Evolutionary conservation across 1,284 basidiomycete species (phyloP).

Genomic region (Ceratobasidium sp.): DNA sequence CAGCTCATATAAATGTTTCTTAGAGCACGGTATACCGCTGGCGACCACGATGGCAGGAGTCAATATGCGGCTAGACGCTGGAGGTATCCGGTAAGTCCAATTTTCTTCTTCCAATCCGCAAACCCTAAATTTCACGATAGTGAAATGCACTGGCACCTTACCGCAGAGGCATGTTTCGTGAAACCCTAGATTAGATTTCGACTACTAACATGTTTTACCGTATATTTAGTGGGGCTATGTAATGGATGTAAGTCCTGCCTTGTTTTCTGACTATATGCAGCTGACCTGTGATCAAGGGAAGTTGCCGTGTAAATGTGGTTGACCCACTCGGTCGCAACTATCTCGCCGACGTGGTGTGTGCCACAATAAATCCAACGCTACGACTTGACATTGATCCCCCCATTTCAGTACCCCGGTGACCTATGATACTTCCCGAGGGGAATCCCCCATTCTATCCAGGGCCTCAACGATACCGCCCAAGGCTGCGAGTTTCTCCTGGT

Average conservation of each 20-base stretch:
- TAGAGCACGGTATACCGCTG: slow-evolving; percentile 45
- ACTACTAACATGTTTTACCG: slow-evolving; percentile 43
- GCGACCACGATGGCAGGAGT: slow-evolving; percentile 46
- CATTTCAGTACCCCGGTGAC: slow-evolving; percentile 31
- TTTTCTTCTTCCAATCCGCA: too few species aligned
- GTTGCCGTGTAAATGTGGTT: slow-evolving; percentile 65
- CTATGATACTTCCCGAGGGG: slow-evolving; percentile 71
- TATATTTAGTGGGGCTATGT: slow-evolving; percentile 66
- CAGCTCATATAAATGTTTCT: slow-evolving; percentile 12
- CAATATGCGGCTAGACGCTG: slow-evolving; percentile 45
- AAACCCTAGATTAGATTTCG: too few species aligned
- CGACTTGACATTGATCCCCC: slow-evolving; percentile 48
- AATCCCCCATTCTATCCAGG: slow-evolving; percentile 68
- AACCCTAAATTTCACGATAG: neutral
- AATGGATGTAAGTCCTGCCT: slow-evolving; percentile 51
- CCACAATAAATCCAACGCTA: neutral
- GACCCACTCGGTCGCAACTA: slow-evolving; percentile 67
- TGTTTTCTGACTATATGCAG: neutral
- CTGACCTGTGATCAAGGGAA: slow-evolving; percentile 54
- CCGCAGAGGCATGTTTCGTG: slow-evolving; percentile 1
- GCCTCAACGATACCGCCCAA: slow-evolving; percentile 59
- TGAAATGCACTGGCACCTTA: slow-evolving; percentile 14
- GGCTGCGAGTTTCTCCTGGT: slow-evolving; percentile 74
- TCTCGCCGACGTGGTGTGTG: slow-evolving; percentile 60
- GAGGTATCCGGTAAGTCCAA: slow-evolving; percentile 64